Conservation (phyloP, 257 asterid genomes). For the Jasminum sambac region DNA sequence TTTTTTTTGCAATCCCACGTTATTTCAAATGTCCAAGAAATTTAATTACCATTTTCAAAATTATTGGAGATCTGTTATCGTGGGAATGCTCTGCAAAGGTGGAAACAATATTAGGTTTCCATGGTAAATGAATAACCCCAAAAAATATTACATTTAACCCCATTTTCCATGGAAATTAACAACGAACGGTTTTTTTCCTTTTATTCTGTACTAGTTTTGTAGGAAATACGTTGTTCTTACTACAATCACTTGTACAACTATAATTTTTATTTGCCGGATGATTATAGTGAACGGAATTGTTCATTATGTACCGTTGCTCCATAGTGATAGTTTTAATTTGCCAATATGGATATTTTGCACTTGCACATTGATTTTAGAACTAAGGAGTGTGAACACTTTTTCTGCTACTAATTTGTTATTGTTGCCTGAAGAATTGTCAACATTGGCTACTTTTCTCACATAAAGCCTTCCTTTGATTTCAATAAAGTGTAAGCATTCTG, state of each 20-base stretch:
- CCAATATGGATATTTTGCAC: slow-evolving; percentile 28
- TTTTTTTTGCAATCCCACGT: too few species aligned
- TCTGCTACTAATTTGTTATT: slow-evolving; percentile 29
- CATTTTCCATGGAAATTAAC: too few species aligned
- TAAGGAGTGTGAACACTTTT: slow-evolving; percentile 31
- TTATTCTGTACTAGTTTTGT: too few species aligned
- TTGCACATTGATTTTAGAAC: not conserved
- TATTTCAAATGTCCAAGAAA: too few species aligned
- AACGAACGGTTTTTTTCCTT: too few species aligned
- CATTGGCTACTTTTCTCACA: too few species aligned
- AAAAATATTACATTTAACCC: too few species aligned
- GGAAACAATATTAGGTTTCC: too few species aligned
- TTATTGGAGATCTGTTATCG: too few species aligned
- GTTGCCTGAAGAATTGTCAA: slow-evolving; percentile 25
- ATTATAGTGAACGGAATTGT: slow-evolving; percentile 40
- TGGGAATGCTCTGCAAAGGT: too few species aligned
- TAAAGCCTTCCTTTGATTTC: not conserved
- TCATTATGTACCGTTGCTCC: slow-evolving; percentile 28
- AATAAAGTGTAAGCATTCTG: not conserved
- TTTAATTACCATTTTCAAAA: too few species aligned
- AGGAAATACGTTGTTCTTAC: slow-evolving; percentile 26
- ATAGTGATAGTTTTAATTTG: slow-evolving; percentile 43
- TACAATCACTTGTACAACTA: slow-evolving; percentile 61
- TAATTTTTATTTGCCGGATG: slow-evolving; percentile 51
- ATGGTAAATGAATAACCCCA: too few species aligned